Evolutionary conservation across 2,329 filamentous ascomycete species (phyloP).

Genomic region (Colletotrichum tofieldiae): DNA sequence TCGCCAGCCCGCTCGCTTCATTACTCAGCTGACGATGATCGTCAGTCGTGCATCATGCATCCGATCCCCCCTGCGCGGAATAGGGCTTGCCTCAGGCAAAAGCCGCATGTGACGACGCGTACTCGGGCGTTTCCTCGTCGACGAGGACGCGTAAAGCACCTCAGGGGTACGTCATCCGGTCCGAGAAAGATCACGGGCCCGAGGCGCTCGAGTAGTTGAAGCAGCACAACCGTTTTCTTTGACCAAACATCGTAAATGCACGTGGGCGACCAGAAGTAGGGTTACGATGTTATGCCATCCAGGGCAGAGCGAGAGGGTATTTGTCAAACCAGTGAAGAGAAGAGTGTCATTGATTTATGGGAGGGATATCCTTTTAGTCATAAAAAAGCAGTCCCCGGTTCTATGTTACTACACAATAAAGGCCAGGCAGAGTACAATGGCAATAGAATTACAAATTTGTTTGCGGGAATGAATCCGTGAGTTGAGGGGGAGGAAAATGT

Average conservation of each 20-base stretch:
- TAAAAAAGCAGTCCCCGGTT: constrained; percentile 16
- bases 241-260: not conserved
- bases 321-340: not conserved
- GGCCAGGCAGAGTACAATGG: constrained; percentile 2
- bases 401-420: constrained; percentile 33
- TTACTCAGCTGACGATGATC: not conserved
- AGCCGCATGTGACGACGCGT: constrained; percentile 38
- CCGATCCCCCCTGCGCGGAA: not conserved
- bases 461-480: constrained; percentile 11
- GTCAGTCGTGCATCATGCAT: not conserved
- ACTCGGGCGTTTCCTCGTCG: not conserved
- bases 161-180: constrained; percentile 31
- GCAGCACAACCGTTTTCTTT: not conserved
- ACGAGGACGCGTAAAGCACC: constrained; percentile 37
- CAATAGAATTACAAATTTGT: constrained; percentile 34
- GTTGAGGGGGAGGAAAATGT: constrained; percentile 29
- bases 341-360: constrained; percentile 16
- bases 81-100: constrained; percentile 12
- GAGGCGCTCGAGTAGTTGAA: too few relatives aligned
- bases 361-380: not conserved
- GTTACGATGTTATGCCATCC: not conserved
- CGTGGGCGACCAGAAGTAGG: not conserved
- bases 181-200: not conserved
- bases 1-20: not conserved
- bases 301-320: too few relatives aligned